These are phyloP conservation scores for Candida anutae DNA, from an alignment of 1,139 yeast species.

Conservation along the genomic window DNA sequence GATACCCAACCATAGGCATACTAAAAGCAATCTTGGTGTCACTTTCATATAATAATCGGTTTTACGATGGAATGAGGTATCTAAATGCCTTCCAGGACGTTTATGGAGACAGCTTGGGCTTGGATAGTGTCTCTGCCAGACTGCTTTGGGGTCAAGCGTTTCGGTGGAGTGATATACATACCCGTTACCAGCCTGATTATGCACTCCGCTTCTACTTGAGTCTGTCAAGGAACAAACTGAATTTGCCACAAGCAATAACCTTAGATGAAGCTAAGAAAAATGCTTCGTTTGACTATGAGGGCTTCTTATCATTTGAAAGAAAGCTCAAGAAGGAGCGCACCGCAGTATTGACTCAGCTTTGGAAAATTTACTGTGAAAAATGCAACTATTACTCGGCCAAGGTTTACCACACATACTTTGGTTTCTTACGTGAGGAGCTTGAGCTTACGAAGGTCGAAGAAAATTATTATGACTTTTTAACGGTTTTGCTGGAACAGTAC, in stretches of 20 bases:
- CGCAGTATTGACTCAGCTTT: constrained; percentile 22
- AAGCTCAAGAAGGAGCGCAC: constrained; percentile 20
- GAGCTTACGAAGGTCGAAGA: constrained; percentile 11
- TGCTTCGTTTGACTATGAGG: constrained; percentile 34
- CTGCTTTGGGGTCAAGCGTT: constrained; percentile 31
- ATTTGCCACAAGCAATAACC: constrained; percentile 8
- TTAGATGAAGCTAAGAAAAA: constrained; percentile 24
- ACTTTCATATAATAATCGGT: constrained; percentile 23
- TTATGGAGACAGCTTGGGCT: constrained; percentile 9
- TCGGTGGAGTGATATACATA: constrained; percentile 26
- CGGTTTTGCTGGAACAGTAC: constrained; percentile 15
- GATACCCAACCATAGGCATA: constrained; percentile 20
- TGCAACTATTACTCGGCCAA: constrained; percentile 18
- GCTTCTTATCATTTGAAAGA: constrained; percentile 21
- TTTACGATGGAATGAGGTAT: constrained; percentile 25
- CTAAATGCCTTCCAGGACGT: constrained; percentile 28
- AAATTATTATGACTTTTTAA: constrained; percentile 17
- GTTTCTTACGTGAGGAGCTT: constrained; percentile 13
- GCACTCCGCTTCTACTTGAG: constrained; percentile 22
- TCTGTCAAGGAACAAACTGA: constrained; percentile 7
- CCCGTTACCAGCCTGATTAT: constrained; percentile 16
- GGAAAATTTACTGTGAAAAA: constrained; percentile 23
- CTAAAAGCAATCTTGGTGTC: constrained; percentile 25
- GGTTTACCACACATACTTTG: constrained; percentile 18
- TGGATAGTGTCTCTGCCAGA: constrained; percentile 17